phyloP scores from a whole-genome alignment of 495 filamentous ascomycete genomes.

The Chaetomium cochliodes region DNA sequence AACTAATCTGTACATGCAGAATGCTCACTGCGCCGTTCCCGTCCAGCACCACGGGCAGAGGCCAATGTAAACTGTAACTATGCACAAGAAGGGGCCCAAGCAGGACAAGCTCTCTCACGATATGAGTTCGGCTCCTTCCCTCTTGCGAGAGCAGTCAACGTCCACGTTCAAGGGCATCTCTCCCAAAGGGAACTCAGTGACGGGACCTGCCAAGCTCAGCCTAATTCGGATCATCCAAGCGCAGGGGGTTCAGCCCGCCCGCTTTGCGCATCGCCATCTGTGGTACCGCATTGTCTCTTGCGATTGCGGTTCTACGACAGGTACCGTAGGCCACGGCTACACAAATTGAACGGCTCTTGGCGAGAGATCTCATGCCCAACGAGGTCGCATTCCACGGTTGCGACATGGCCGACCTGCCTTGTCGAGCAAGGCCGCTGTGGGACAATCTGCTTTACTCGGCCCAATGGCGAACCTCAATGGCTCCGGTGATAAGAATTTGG shows the following conservation, averaged over 20 bases:
- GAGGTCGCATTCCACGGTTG: constrained; percentile 34
- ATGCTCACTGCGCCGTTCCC: too few species aligned
- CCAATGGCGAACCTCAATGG: constrained; percentile 33
- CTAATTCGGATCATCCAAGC: constrained; percentile 9
- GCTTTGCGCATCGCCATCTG: constrained; percentile 5
- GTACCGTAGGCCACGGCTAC: constrained; percentile 22
- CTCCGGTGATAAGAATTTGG: constrained; percentile 33
- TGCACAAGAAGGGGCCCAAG: too few species aligned
- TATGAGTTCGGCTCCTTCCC: too few species aligned
- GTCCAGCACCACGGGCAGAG: too few species aligned
- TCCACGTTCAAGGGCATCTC: too few species aligned
- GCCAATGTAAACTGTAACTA: too few species aligned
- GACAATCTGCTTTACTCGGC: constrained; percentile 14
- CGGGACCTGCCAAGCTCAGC: constrained; percentile 7
- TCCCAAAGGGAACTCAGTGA: neutral
- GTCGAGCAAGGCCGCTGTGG: constrained; percentile 26
- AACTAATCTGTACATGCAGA: too few species aligned
- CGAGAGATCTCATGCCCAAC: constrained; percentile 21
- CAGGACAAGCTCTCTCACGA: too few species aligned
- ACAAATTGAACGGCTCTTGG: constrained; percentile 33
- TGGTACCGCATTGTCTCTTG: constrained; percentile 11
- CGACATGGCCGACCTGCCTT: constrained; percentile 33
- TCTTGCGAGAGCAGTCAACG: too few species aligned
- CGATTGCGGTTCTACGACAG: constrained; percentile 22
- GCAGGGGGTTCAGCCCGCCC: neutral